Percentiles rank a stretch among this genome's conserved stretches.
These are phyloP conservation scores for Didymellaceae sp. DNA, from an alignment of 2,329 filamentous ascomycete species.

Conservation along the genomic window DNA sequence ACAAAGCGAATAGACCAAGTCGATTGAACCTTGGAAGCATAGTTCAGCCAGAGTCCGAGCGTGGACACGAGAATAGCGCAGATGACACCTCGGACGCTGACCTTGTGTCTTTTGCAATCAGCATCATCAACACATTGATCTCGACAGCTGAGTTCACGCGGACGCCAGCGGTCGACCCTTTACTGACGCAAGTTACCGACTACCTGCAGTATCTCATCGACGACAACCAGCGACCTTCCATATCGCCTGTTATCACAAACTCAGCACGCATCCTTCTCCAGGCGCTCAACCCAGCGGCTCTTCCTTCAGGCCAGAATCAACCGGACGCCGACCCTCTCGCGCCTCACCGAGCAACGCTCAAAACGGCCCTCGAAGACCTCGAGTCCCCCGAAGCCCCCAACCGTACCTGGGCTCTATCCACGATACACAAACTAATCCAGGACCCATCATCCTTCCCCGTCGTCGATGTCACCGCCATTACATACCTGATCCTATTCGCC, in stretches of 20 bases:
- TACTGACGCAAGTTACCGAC: conserved; percentile 17
- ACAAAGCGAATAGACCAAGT: conserved; percentile 27
- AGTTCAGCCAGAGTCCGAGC: conserved; percentile 6
- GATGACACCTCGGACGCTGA: conserved; percentile 42
- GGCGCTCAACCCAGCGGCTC: conserved; percentile 59
- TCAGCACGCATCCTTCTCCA: conserved; percentile 54
- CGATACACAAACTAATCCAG: conserved; percentile 57
- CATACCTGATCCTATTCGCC: conserved; percentile 69
- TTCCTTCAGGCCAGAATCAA: conserved; percentile 37
- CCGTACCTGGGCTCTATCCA: conserved; percentile 45
- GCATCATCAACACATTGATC: conserved; percentile 48
- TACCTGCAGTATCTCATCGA: conserved; percentile 36
- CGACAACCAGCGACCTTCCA: conserved; percentile 3
- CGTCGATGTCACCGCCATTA: conserved; percentile 69
- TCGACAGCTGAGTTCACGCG: conserved; percentile 44
- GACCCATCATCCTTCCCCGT: conserved; percentile 59
- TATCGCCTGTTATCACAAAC: conserved; percentile 32
- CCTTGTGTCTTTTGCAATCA: conserved; percentile 50
- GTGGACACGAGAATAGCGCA: not conserved
- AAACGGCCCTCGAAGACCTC: conserved; percentile 34
- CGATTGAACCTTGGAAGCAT: conserved; percentile 37
- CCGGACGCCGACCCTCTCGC: conserved; percentile 54
- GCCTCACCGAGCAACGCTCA: conserved; percentile 46
- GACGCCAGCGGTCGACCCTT: conserved; percentile 28
- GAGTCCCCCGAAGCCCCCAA: conserved; percentile 46